Conservation (phyloP, 495 filamentous ascomycete genomes). For the Hypoxylon trugodes region DNA sequence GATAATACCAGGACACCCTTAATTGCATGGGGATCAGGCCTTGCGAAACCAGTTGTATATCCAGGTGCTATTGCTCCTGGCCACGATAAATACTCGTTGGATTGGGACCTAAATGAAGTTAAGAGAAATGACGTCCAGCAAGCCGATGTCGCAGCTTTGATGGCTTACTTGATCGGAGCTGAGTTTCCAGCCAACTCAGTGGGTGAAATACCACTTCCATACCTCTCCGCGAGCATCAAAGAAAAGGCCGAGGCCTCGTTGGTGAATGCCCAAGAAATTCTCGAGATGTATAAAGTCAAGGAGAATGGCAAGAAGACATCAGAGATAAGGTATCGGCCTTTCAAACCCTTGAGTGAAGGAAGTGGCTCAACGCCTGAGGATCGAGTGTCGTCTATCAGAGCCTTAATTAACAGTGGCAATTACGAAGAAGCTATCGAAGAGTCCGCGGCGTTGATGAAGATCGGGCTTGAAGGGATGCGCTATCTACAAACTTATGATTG, state of each 20-base stretch:
- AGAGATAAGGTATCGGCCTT: slow-evolving; percentile 81
- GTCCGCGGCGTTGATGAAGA: slow-evolving; percentile 76
- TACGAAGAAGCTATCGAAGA: slow-evolving; percentile 79
- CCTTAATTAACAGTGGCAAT: slow-evolving; percentile 69
- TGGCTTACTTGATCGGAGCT: slow-evolving; percentile 92
- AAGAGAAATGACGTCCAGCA: slow-evolving; percentile 90
- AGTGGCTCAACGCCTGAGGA: slow-evolving; percentile 69
- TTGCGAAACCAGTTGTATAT: slow-evolving; percentile 74
- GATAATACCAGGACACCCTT: slow-evolving; percentile 96
- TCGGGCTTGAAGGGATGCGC: slow-evolving; percentile 83
- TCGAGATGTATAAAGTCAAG: slow-evolving; percentile 98
- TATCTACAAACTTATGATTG: slow-evolving; percentile 97
- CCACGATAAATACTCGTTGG: slow-evolving; percentile 91
- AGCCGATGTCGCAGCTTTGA: slow-evolving; percentile 94
- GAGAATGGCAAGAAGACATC: slow-evolving; percentile 82
- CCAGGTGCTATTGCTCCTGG: slow-evolving; percentile 67
- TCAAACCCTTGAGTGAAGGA: slow-evolving; percentile 62
- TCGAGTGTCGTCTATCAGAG: slow-evolving; percentile 72
- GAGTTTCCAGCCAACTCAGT: slow-evolving; percentile 97
- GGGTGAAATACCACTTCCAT: slow-evolving; percentile 88
- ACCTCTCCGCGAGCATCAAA: slow-evolving; percentile 71
- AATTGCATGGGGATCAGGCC: slow-evolving; percentile 93
- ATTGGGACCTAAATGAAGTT: slow-evolving; percentile 85
- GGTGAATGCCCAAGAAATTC: slow-evolving; percentile 85
- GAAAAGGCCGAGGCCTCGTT: slow-evolving; percentile 87